These are phyloP conservation scores for Aspergillus nanangensis DNA, from an alignment of 495 filamentous ascomycete species.

Conservation along the genomic window DNA sequence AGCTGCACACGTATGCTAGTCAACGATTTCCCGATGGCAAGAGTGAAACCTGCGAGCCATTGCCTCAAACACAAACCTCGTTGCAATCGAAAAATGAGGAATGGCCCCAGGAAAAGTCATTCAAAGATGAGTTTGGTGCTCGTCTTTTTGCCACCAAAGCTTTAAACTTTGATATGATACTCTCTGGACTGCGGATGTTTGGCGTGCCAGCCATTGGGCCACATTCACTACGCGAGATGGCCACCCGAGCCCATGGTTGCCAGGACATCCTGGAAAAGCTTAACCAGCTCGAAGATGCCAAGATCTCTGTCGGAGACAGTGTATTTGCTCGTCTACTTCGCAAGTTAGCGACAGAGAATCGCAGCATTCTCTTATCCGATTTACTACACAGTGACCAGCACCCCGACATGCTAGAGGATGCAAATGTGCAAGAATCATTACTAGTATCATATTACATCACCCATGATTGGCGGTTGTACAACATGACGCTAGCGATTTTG, in stretches of 20 bases:
- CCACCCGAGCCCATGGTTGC: slow-evolving; percentile 50
- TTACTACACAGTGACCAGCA: slow-evolving; percentile 69
- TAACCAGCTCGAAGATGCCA: slow-evolving; percentile 47
- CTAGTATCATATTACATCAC: slow-evolving; percentile 45
- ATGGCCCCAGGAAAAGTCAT: slow-evolving; percentile 21
- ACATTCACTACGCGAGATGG: slow-evolving; percentile 66
- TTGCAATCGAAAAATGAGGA: slow-evolving; percentile 1
- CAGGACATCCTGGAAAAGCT: slow-evolving; percentile 52
- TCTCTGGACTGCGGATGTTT: slow-evolving; percentile 60
- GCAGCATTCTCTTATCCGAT: slow-evolving; percentile 51
- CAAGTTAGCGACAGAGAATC: slow-evolving; percentile 50
- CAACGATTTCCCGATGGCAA: slow-evolving; percentile 11
- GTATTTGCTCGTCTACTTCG: slow-evolving; percentile 56
- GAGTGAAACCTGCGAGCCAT: background rate
- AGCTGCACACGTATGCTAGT: slow-evolving; percentile 21
- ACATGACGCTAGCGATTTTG: slow-evolving; percentile 49
- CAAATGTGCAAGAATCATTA: slow-evolving; percentile 50
- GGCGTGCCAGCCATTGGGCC: slow-evolving; percentile 66
- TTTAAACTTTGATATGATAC: slow-evolving; percentile 59
- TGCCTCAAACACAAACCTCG: background rate
- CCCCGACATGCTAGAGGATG: slow-evolving; percentile 68
- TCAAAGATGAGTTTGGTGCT: slow-evolving; percentile 60
- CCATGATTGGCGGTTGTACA: slow-evolving; percentile 48
- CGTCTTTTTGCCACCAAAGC: slow-evolving; percentile 68
- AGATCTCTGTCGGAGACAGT: slow-evolving; percentile 54